Base-by-base conservation (phyloP, 305 asterid species). In the Solanum chacoense region DNA sequence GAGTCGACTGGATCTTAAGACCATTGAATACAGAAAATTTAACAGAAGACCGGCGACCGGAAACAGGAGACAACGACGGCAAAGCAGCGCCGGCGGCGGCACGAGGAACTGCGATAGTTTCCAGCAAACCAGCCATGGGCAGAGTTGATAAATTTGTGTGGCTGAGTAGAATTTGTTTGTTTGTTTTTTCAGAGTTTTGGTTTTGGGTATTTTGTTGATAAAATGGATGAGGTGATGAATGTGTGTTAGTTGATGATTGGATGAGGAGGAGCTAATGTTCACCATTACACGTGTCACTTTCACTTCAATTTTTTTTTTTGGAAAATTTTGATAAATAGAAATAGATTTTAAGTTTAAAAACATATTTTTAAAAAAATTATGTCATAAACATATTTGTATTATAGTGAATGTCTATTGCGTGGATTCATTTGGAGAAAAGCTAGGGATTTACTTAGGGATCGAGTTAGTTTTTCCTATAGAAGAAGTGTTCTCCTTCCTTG, bases 51-150 rank as follows among this genome's bases (percentile, higher is more conserved):
- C 93, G 92, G 42, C 89, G 92, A 40, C 55, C n/a, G 89, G 94
- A 24, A 11, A 88, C 69, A 11, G 96, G 93, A 78, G 93, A 88
- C 79, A 92, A 75, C 14, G 94, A 91, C 35, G 92, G 92, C 80
- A 4, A 73, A 73, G 40, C 12, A 31, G 79, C 79, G 8, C 8
- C 32, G 8, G 92, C 91, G 81, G 94, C 89, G 89, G 98, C 92
- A 89, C 96, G 97, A 22, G 98, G 98, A 45, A 94, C 75, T 9
- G 90, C 86, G 35, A 94, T 89, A 91, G 97, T 95, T 94, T 94
- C 98, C 63, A 94, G 91, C 85, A 96, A 91, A 89, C 88, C 94
- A 74, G 98, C 97, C 98, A 96, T 94, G 36, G 34, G 85, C 14
- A 31, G 16, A 28, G 20, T 37, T 16, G 73, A 74, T 55, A 40